phyloP scores from a whole-genome alignment of 163 green algal species.

The Chlamydomonas reinhardtii region DNA sequence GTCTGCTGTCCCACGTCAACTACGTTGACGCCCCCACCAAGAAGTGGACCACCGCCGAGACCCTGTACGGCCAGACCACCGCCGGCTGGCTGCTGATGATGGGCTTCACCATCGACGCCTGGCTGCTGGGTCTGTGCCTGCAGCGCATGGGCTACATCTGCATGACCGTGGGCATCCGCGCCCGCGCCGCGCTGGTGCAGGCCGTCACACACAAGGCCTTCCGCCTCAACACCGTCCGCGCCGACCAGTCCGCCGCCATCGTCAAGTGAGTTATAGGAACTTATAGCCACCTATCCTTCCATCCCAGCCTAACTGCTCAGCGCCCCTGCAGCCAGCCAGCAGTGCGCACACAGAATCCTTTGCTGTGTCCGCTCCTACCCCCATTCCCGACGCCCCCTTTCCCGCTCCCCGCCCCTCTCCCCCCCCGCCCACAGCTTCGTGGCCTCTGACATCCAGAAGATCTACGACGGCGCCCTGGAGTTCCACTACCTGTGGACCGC shows the following conservation, averaged over 20 bases:
- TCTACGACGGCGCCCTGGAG: slow-evolving; percentile 69
- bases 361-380: too few species aligned
- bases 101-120: slow-evolving; percentile 70
- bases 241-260: slow-evolving; percentile 43
- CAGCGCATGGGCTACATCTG: slow-evolving; percentile 73
- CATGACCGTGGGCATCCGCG: slow-evolving; percentile 55
- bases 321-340: too few species aligned
- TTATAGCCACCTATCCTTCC: too few species aligned
- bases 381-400: too few species aligned
- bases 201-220: slow-evolving; percentile 50
- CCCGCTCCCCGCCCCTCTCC: too few species aligned
- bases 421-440: slow-evolving; percentile 51
- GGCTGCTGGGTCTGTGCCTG: slow-evolving; percentile 64
- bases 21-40: slow-evolving; percentile 38
- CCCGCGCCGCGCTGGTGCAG: slow-evolving; percentile 57
- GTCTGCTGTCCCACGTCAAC: slow-evolving; percentile 42
- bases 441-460: slow-evolving; percentile 69
- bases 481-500: slow-evolving; percentile 75
- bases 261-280: not conserved
- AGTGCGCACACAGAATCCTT: too few species aligned
- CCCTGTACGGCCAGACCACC: slow-evolving; percentile 35
- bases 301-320: too few species aligned
- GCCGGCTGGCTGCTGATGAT: slow-evolving; percentile 68
- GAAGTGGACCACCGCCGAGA: not conserved
- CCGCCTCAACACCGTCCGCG: slow-evolving; percentile 30